phyloP scores from a whole-genome alignment of 2,329 filamentous ascomycete species.

The Neurospora sp. region DNA sequence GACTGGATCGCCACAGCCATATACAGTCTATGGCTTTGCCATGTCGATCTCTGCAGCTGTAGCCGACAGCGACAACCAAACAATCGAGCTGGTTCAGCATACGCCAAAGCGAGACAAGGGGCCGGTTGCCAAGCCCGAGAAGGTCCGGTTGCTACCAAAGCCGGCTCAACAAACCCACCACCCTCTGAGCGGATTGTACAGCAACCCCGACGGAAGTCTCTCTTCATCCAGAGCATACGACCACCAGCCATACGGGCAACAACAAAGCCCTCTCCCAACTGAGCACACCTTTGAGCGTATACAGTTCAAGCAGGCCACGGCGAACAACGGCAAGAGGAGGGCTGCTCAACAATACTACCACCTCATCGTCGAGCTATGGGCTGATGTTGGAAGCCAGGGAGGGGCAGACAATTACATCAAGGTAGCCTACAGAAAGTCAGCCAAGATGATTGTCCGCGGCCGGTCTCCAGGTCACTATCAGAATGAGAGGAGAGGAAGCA shows the following conservation, averaged over 20 bases:
- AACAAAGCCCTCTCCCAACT: constrained; percentile 31
- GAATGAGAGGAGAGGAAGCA: constrained; percentile 56
- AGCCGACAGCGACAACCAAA: constrained; percentile 63
- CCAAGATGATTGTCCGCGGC: constrained; percentile 79
- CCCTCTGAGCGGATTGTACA: constrained; percentile 30
- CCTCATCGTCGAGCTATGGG: constrained; percentile 76
- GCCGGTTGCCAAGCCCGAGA: constrained; percentile 64
- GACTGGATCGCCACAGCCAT: constrained; percentile 42
- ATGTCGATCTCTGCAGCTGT: constrained; percentile 80
- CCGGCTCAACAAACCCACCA: constrained; percentile 43
- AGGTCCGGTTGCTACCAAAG: constrained; percentile 56
- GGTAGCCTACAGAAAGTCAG: constrained; percentile 62
- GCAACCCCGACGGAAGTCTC: constrained; percentile 25
- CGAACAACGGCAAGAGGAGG: constrained; percentile 84
- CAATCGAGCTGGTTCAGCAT: constrained; percentile 78
- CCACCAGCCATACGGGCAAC: constrained; percentile 29
- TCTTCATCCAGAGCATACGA: constrained; percentile 31
- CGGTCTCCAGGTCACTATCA: constrained; percentile 75
- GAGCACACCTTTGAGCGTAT: constrained; percentile 74
- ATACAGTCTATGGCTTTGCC: constrained; percentile 62
- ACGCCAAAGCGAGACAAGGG: constrained; percentile 88
- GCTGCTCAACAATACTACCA: constrained; percentile 91
- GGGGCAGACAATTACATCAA: constrained; percentile 51
- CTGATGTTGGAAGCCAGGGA: constrained; percentile 46
- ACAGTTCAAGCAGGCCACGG: constrained; percentile 88